Base-by-base conservation (phyloP, 1,284 basidiomycete genomes). In the Pterula multifida region DNA sequence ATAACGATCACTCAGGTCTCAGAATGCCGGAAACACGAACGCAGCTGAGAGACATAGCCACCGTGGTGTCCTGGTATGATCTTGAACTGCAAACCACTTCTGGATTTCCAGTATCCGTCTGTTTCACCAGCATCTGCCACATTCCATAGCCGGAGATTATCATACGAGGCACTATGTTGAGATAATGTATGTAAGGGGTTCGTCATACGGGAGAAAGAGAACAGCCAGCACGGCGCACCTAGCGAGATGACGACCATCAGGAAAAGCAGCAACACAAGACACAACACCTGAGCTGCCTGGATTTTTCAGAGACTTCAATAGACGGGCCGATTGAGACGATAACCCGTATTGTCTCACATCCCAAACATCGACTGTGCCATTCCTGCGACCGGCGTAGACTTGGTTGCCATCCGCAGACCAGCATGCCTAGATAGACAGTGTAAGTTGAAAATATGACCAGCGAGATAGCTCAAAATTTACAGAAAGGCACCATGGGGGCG, bases 31-130 rank as follows among this genome's bases (percentile, higher is more conserved):
- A 3, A 4, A 50, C 15, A 65, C 85, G 61, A 65, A 94, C 91
- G 64, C 78, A 96, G 88, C 57, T 88, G 85, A 3, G 91, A 95
- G 15, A 97, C 78, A 53, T 84, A 88, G 1, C 92, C 94, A 25
- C 94, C 93, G 66, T 97, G 91, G 67, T 98, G 94, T 0, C 95
- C 95, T 3, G 93, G 88, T 35, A 98, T 90, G 55, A 98, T 96
- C 66, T 92, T 92, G 74, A 97, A 97, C 55, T 86, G 86, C 17
- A 84, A 81, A 4, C 81, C 77, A 56, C 78, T 76, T 62, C 73
- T 80, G 50, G 69, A 67, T 59, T 73, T 78, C 36, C 75, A 73
- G 49, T 60, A 72, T 4, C 70, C 71, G 59, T 87, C 85, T 4
- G 72, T 66, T 59, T 89, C 81, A 49, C 76, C 78, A 42, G 79